Conservation (phyloP, 805 yeast genomes). For the Ogataea dorogensis region DNA sequence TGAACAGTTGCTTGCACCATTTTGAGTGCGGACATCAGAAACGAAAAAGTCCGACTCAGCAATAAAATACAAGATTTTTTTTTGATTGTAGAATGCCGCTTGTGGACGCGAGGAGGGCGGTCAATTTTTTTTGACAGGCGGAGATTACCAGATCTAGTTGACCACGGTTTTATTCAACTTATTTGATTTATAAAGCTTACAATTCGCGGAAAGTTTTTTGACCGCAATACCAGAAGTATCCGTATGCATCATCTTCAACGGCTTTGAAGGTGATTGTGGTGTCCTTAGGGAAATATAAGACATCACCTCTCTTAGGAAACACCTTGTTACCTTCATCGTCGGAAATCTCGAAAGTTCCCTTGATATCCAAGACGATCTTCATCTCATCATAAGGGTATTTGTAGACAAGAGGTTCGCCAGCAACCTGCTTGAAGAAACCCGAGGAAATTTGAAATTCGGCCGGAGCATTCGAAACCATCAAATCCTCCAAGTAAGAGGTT, state of each 20-base stretch:
- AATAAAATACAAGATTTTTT: background rate
- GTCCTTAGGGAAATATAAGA: slow-evolving; percentile 62
- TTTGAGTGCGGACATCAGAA: slow-evolving; percentile 1
- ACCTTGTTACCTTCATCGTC: slow-evolving; percentile 63
- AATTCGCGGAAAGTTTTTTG: slow-evolving; percentile 36
- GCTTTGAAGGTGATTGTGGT: slow-evolving; percentile 58
- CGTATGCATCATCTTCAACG: slow-evolving; percentile 49
- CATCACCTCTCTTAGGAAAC: slow-evolving; percentile 61
- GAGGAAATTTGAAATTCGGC: slow-evolving; percentile 57
- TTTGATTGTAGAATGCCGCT: background rate
- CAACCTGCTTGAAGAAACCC: slow-evolving; percentile 66
- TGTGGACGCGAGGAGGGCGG: too few relatives aligned
- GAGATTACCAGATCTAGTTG: too few relatives aligned
- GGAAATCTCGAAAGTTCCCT: slow-evolving; percentile 56
- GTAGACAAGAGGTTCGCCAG: slow-evolving; percentile 64
- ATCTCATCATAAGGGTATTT: slow-evolving; percentile 62
- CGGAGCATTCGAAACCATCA: slow-evolving; percentile 54
- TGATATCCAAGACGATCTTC: slow-evolving; percentile 64
- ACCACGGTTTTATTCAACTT: too few relatives aligned
- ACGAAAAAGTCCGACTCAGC: slow-evolving; percentile 7
- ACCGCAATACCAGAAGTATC: slow-evolving; percentile 58
- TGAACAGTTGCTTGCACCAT: background rate
- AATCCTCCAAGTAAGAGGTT: slow-evolving; percentile 67
- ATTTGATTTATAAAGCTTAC: too few relatives aligned
- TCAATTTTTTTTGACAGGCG: slow-evolving; percentile 9